These are phyloP conservation scores for Talaromyces atroroseus DNA, from an alignment of 2,329 filamentous ascomycete genomes.

Conservation along the genomic window DNA sequence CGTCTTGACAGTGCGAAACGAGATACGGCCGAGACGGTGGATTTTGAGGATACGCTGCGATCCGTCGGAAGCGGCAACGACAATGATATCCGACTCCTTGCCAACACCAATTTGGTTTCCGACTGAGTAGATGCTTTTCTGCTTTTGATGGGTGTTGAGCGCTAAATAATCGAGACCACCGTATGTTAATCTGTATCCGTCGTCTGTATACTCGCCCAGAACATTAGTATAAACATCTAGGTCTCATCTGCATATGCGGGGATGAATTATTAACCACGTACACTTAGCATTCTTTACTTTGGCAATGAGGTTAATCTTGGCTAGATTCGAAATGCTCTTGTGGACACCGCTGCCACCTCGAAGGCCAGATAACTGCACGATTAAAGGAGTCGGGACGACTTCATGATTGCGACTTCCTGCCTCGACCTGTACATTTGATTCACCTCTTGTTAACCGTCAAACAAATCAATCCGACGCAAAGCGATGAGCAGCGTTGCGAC, in stretches of 20 bases:
- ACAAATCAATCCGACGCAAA: constrained; percentile 20
- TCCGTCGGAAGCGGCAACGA: constrained; percentile 76
- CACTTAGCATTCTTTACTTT: constrained; percentile 91
- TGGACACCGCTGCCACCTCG: constrained; percentile 75
- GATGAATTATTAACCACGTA: constrained; percentile 24
- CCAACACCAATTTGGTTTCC: constrained; percentile 93
- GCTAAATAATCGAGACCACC: constrained; percentile 97
- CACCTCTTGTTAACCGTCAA: constrained; percentile 26
- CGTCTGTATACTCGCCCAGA: constrained; percentile 48
- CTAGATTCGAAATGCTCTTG: constrained; percentile 80
- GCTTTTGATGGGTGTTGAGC: constrained; percentile 78
- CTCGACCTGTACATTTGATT: constrained; percentile 63
- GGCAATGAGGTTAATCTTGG: constrained; percentile 86
- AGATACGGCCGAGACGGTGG: constrained; percentile 89
- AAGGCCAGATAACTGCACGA: constrained; percentile 75
- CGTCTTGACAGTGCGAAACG: constrained; percentile 90
- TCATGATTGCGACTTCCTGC: constrained; percentile 95
- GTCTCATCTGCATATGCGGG: too few relatives aligned
- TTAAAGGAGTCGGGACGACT: constrained; percentile 84
- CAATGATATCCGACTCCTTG: constrained; percentile 95
- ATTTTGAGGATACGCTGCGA: constrained; percentile 86
- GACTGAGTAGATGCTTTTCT: constrained; percentile 79
- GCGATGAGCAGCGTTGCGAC: constrained; percentile 20
- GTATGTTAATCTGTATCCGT: constrained; percentile 94
- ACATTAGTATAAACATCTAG: not conserved